Base-by-base conservation (phyloP, 257 asterid species). In the Rehmannia glutinosa region DNA sequence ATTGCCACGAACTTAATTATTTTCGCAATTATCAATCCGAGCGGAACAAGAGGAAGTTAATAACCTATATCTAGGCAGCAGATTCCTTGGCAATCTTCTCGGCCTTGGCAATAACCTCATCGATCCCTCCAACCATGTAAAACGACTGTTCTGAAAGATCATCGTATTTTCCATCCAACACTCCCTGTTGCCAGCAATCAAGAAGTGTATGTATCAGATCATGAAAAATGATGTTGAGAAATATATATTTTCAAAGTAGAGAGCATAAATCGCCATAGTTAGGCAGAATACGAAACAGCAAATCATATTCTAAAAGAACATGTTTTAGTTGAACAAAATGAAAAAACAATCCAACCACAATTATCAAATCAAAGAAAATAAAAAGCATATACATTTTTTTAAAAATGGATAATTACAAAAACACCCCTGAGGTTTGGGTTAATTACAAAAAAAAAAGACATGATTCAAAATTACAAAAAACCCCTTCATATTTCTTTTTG, bases 41-140 rank as follows among this genome's bases (percentile, higher is more conserved):
- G 15, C 24, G 20, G 66, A 60, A 71, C 61, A 68, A 57, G 49
- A 76, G 54, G 47, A 32, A 67, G 32, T 11, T 3, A 47, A 21
- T 61, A 46, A 11, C 3, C 60, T 49, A 60, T 68, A 69, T 62
- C 80, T 76, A 83, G 36, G 92, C 74, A 51, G 83, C 81, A 75
- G 86, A 81, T 69, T 86, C 86, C 81, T 75, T 83, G 51, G 93
- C 80, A 60, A 86, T 86, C 83, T 79, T 86, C 82, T 86, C 90
- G 1, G 90, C 89, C 83, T 86, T 86, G 62, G 87, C 93, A 39
- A 79, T 72, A 21, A 75, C 97, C 80, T 91, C 96, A 0, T 88
- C 97, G 16, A 91, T 91, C 25, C 97, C 97, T 81, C 97, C 97
- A 35, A 91, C 96, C 97, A 91, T 88, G 76, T 91, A 91, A 74